phyloP scores from a whole-genome alignment of 2,329 filamentous ascomycete genomes.

The Penicillium brasilianum region DNA sequence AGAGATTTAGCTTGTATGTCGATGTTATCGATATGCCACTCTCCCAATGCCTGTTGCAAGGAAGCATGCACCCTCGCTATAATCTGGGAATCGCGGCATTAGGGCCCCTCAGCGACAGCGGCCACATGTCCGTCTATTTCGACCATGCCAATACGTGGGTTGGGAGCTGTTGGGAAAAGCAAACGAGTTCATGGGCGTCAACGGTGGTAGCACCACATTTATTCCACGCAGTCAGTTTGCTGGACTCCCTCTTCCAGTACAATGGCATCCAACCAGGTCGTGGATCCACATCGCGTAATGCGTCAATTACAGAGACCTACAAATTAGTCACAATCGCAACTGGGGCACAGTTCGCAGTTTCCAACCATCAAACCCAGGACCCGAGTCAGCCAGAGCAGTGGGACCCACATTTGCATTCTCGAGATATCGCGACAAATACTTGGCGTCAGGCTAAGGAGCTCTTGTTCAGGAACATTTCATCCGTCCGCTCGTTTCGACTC shows the following conservation, averaged over 20 bases:
- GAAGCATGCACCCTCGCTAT: conserved; percentile 20
- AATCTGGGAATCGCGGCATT: conserved; percentile 19
- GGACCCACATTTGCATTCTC: not conserved
- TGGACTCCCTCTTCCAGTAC: conserved; percentile 19
- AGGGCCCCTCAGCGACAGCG: not conserved
- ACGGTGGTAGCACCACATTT: conserved; percentile 9
- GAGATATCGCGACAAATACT: conserved; percentile 12
- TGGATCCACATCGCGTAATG: conserved; percentile 8
- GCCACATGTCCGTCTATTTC: not conserved
- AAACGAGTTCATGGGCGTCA: conserved; percentile 2
- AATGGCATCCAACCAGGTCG: not conserved
- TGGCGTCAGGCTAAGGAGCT: conserved; percentile 20
- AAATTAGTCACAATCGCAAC: conserved; percentile 21
- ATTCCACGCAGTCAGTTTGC: conserved; percentile 18
- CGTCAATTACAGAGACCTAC: conserved; percentile 15
- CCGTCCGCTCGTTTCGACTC: conserved; percentile 1
- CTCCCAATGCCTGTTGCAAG: conserved; percentile 14
- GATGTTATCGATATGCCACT: conserved; percentile 22
- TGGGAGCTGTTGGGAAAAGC: not conserved
- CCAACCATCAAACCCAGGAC: not conserved
- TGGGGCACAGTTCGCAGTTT: conserved; percentile 15
- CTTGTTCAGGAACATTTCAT: conserved; percentile 18
- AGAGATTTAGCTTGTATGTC: conserved; percentile 20
- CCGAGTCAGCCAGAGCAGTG: not conserved
- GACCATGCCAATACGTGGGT: not conserved